A percentile compares a stretch with the other conserved stretches of the same genome.
Evolutionary conservation across 805 yeast genomes (phyloP).

Genomic region (Zygosaccharomyces lentus): DNA sequence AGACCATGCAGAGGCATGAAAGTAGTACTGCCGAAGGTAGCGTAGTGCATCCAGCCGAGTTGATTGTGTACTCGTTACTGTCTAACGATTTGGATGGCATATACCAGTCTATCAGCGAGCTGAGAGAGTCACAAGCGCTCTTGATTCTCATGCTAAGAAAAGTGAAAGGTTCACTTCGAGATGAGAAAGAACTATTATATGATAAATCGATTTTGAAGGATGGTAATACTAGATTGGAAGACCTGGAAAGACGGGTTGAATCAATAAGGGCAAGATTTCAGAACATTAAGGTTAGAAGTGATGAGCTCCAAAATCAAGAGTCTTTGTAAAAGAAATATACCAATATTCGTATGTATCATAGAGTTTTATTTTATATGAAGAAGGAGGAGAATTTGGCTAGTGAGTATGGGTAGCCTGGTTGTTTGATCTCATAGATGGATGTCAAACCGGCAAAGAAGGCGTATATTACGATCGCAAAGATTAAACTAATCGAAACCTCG

Average conservation of each 20-base stretch:
- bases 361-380: constrained; percentile 9
- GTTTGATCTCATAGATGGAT: constrained; percentile 64
- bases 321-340: background rate
- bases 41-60: constrained; percentile 32
- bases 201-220: constrained; percentile 12
- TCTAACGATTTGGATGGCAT: constrained; percentile 32
- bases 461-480: constrained; percentile 48
- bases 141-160: constrained; percentile 26
- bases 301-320: constrained; percentile 8
- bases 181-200: constrained; percentile 21
- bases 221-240: constrained; percentile 11
- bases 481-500: constrained; percentile 36
- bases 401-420: constrained; percentile 70
- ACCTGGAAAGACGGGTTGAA: constrained; percentile 15
- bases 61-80: constrained; percentile 30
- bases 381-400: constrained; percentile 40
- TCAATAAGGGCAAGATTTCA: constrained; percentile 13
- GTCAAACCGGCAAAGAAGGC: constrained; percentile 61
- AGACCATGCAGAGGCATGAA: constrained; percentile 5
- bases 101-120: constrained; percentile 30
- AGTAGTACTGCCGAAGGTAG: background rate
- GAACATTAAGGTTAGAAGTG: constrained; percentile 7
- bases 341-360: background rate
- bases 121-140: constrained; percentile 33
- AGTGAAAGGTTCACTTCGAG: constrained; percentile 21